Evolutionary conservation across 768 basidiomycete genomes (phyloP).

Genomic region (Termitomyces sp.): DNA sequence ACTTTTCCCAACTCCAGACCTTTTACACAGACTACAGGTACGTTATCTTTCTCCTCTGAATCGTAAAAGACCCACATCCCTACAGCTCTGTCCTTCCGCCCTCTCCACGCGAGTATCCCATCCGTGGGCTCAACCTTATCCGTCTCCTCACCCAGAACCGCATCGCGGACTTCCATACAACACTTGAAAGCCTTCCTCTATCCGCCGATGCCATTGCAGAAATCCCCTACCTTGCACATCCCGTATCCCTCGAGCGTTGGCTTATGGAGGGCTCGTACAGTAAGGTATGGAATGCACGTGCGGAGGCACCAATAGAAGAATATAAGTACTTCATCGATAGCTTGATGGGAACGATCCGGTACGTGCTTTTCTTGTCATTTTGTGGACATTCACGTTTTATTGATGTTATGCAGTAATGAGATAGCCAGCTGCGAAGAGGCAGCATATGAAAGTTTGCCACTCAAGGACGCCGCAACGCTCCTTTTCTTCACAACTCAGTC

Average conservation of each 20-base stretch:
- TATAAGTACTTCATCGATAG: slow-evolving; percentile 94
- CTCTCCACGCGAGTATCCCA: slow-evolving; percentile 83
- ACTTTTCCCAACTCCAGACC: slow-evolving; percentile 86
- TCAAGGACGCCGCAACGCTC: slow-evolving; percentile 86
- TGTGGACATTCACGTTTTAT: slow-evolving; percentile 1
- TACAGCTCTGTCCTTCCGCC: slow-evolving; percentile 68
- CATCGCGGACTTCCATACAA: slow-evolving; percentile 97
- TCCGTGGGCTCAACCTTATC: slow-evolving; percentile 92
- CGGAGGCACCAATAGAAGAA: slow-evolving; percentile 89
- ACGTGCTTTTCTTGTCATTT: slow-evolving; percentile 13
- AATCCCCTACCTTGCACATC: slow-evolving; percentile 77
- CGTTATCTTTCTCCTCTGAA: slow-evolving; percentile 5
- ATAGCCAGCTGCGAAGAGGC: slow-evolving; percentile 96
- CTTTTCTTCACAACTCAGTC: slow-evolving; percentile 86
- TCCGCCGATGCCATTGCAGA: slow-evolving; percentile 63
- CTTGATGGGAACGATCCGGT: slow-evolving; percentile 93
- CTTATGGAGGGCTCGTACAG: slow-evolving; percentile 99
- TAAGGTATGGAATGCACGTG: slow-evolving; percentile 95
- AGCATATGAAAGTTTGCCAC: slow-evolving; percentile 87
- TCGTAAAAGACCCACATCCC: not conserved
- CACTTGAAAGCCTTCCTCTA: slow-evolving; percentile 82
- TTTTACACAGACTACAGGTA: slow-evolving; percentile 88
- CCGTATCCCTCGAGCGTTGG: slow-evolving; percentile 92
- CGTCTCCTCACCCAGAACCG: slow-evolving; percentile 92
- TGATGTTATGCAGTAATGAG: slow-evolving; percentile 65